Conservation (phyloP, 2,329 filamentous ascomycete species). For the Didymella glomerata region DNA sequence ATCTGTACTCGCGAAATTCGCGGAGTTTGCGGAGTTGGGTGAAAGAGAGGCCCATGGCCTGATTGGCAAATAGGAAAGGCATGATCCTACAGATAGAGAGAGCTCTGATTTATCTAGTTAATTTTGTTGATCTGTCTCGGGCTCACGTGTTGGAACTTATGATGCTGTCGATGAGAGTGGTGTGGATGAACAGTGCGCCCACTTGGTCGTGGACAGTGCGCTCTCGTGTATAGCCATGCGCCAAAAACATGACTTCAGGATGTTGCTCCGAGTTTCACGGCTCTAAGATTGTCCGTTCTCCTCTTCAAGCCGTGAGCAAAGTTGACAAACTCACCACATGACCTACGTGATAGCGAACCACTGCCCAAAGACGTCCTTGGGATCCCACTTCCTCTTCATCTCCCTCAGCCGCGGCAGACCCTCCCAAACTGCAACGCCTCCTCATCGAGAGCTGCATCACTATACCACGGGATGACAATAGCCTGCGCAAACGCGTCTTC, state of each 20-base stretch:
- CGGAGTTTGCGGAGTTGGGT: not conserved
- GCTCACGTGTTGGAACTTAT: too few relatives aligned
- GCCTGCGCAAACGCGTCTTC: constrained; percentile 50
- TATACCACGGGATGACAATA: constrained; percentile 54
- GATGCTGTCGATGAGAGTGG: not conserved
- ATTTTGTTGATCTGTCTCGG: not conserved
- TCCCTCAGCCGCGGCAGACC: constrained; percentile 26
- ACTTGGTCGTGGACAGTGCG: not conserved
- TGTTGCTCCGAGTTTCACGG: not conserved
- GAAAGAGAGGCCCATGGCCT: not conserved
- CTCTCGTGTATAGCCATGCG: not conserved
- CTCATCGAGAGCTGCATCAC: constrained; percentile 46
- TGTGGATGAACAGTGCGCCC: not conserved
- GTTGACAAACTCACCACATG: not conserved
- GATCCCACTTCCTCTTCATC: constrained; percentile 42
- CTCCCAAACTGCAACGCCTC: constrained; percentile 48
- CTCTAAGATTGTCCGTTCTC: too few relatives aligned
- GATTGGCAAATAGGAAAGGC: not conserved
- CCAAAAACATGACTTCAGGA: not conserved
- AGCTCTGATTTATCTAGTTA: not conserved
- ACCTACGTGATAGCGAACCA: constrained; percentile 36
- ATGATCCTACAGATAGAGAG: too few relatives aligned
- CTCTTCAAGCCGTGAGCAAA: not conserved
- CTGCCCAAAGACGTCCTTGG: constrained; percentile 33
- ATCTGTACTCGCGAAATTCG: not conserved